phyloP scores from a whole-genome alignment of 75 land plant genomes.

The Pinus tabuliformis region DNA sequence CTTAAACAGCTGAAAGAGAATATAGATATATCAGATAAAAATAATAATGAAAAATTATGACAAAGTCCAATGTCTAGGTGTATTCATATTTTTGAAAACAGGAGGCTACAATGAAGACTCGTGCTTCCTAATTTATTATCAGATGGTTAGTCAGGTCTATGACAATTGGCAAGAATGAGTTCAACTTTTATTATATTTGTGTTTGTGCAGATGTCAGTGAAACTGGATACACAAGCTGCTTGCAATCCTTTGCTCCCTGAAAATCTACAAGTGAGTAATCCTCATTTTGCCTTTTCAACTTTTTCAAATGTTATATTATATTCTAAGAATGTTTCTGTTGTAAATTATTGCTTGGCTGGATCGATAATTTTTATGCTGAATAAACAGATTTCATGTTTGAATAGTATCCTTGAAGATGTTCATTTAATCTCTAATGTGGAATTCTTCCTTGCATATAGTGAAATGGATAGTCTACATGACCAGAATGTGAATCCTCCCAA shows the following conservation, averaged over 20 bases:
- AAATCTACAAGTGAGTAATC: background rate
- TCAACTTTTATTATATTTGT: background rate
- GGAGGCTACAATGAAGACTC: too few relatives aligned
- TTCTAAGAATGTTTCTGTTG: background rate
- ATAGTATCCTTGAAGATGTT: background rate
- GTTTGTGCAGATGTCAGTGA: conserved; percentile 1
- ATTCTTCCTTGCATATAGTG: conserved; percentile 1
- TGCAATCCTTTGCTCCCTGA: background rate
- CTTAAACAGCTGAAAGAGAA: too few relatives aligned
- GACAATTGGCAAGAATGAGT: too few relatives aligned
- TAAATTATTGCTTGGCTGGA: background rate
- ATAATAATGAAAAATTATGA: too few relatives aligned
- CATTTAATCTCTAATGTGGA: conserved; percentile 1
- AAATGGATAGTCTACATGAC: background rate
- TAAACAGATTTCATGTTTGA: background rate
- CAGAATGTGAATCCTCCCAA: background rate
- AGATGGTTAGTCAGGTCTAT: too few relatives aligned
- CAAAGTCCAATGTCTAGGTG: too few relatives aligned
- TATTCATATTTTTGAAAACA: too few relatives aligned
- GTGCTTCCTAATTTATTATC: too few relatives aligned
- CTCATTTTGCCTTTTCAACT: background rate
- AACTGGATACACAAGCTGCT: background rate
- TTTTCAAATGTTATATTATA: background rate
- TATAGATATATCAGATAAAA: too few relatives aligned
- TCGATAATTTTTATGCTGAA: background rate